Conservation (phyloP, 2,329 filamentous ascomycete genomes). For the Xylariomycetidae sp. region DNA sequence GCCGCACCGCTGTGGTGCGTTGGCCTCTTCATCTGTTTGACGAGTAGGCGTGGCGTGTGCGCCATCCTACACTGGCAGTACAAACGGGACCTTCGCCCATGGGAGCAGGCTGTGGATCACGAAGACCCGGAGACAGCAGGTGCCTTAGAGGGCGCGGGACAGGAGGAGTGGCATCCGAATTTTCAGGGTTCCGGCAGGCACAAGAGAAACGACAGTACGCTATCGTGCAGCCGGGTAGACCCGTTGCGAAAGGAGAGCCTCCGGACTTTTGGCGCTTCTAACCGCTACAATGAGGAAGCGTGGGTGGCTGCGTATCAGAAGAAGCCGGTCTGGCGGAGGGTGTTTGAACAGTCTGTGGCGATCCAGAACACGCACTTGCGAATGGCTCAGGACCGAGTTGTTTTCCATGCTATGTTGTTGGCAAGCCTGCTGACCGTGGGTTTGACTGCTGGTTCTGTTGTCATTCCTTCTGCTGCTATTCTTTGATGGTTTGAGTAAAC, state of each 20-base stretch:
- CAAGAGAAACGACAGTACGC: too few relatives aligned
- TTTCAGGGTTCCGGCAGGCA: too few relatives aligned
- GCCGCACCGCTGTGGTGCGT: slow-evolving; percentile 31
- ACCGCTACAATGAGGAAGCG: slow-evolving; percentile 26
- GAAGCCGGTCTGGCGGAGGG: slow-evolving; percentile 20
- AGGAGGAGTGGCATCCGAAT: too few relatives aligned
- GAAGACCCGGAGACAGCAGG: too few relatives aligned
- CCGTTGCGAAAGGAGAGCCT: slow-evolving; percentile 23
- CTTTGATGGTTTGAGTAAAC: slow-evolving; percentile 7
- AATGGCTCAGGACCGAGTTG: slow-evolving; percentile 29
- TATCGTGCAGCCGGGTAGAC: slow-evolving; percentile 12
- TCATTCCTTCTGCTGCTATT: slow-evolving; percentile 22
- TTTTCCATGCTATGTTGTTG: slow-evolving; percentile 30
- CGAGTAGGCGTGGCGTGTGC: slow-evolving; percentile 33
- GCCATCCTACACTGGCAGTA: slow-evolving; percentile 27
- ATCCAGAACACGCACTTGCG: slow-evolving; percentile 28
- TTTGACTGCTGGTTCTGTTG: slow-evolving; percentile 25
- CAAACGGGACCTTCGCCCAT: slow-evolving; percentile 32
- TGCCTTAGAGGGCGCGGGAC: too few relatives aligned
- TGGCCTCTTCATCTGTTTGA: slow-evolving; percentile 28
- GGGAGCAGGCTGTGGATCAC: slow-evolving; percentile 34
- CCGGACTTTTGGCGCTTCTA: slow-evolving; percentile 30
- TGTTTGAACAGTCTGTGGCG: slow-evolving; percentile 25
- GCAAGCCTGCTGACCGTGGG: slow-evolving; percentile 25
- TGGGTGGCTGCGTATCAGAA: slow-evolving; percentile 25